These are phyloP conservation scores for Tetracentron sinense DNA, from an alignment of 164 flowering plant genomes.

Conservation along the genomic window DNA sequence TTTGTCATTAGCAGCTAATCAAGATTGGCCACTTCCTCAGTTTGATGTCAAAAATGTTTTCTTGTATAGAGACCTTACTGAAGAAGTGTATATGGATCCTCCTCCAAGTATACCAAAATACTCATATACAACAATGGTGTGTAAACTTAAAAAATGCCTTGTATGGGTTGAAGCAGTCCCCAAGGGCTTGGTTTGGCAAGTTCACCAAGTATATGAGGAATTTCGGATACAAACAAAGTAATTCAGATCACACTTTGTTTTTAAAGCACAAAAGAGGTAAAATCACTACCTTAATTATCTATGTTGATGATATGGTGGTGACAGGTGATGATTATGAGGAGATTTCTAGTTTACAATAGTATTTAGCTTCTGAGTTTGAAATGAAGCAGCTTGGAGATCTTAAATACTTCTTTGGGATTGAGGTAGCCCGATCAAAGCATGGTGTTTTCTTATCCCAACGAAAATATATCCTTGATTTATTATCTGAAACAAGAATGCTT, in stretches of 20 bases:
- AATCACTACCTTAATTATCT: conserved; percentile 5
- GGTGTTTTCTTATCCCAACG: neutral
- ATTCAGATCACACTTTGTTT: conserved; percentile 7
- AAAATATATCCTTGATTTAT: neutral
- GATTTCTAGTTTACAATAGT: conserved; percentile 9
- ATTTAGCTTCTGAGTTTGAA: neutral
- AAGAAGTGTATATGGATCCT: neutral
- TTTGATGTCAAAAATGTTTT: neutral
- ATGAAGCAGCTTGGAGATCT: conserved; percentile 2
- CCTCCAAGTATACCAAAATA: neutral
- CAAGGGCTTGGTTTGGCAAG: conserved; percentile 8
- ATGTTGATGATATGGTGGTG: conserved; percentile 11
- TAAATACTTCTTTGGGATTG: conserved; percentile 5
- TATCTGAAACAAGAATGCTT: neutral
- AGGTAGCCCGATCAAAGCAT: conserved; percentile 2
- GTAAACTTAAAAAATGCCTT: neutral
- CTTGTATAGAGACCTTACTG: neutral
- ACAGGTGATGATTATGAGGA: conserved; percentile 7
- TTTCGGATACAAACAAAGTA: conserved; percentile 4
- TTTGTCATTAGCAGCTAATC: conserved; percentile 1
- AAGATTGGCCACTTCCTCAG: neutral
- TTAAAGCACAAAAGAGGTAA: conserved; percentile 10
- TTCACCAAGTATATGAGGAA: conserved; percentile 1
- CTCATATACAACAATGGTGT: conserved; percentile 1
- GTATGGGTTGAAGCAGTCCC: conserved; percentile 6